These are phyloP conservation scores for Bimuria novae-zelandiae DNA, from an alignment of 2,329 filamentous ascomycete genomes.

Conservation along the genomic window DNA sequence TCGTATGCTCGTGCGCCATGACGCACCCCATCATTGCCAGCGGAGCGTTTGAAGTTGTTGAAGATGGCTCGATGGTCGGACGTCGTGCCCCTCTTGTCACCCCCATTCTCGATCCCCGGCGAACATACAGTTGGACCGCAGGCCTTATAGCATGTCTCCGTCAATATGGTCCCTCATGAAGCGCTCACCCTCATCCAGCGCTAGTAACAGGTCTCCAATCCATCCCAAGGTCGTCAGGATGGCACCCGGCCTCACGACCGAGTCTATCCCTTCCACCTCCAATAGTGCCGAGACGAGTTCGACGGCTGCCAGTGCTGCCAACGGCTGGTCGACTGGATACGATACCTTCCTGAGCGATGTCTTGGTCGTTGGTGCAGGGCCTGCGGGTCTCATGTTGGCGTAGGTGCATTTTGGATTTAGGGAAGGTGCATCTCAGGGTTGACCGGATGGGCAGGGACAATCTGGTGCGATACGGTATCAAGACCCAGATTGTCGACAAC, in stretches of 20 bases:
- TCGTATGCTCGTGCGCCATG: constrained; percentile 9
- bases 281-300: constrained; percentile 24
- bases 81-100: constrained; percentile 20
- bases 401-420: constrained; percentile 24
- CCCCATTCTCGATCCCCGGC: constrained; percentile 38
- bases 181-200: constrained; percentile 28
- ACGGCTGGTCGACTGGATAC: constrained; percentile 27
- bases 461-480: constrained; percentile 69
- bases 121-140: constrained; percentile 1
- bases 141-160: constrained; percentile 38
- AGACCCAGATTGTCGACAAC: constrained; percentile 70
- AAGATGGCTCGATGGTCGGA: constrained; percentile 33
- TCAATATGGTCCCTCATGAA: constrained; percentile 43
- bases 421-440: constrained; percentile 5
- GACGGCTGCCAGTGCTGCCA: constrained; percentile 21
- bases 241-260: constrained; percentile 35
- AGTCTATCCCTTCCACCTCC: constrained; percentile 28
- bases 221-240: constrained; percentile 39
- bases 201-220: constrained; percentile 20
- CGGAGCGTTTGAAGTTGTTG: constrained; percentile 17
- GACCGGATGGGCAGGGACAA: constrained; percentile 49
- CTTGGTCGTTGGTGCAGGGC: constrained; percentile 50
- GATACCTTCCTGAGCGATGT: constrained; percentile 45
- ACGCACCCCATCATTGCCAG: constrained; percentile 12
- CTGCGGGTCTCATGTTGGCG: constrained; percentile 51